Conservation (phyloP, 163 green algal genomes). For the Scenedesmus sp. region DNA sequence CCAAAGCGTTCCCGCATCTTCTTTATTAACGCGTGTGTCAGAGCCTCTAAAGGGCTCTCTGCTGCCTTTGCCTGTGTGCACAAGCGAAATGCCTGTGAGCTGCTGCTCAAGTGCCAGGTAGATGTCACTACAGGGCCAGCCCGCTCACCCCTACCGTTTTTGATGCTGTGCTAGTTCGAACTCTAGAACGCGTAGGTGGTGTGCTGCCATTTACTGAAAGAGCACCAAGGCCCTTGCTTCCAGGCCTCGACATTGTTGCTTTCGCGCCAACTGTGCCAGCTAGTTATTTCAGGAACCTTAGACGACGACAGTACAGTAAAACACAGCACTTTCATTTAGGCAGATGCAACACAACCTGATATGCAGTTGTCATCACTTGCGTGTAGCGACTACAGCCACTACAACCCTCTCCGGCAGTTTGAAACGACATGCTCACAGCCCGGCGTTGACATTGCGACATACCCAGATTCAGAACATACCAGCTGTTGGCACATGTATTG, state of each 20-base stretch:
- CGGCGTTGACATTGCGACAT: too few species aligned
- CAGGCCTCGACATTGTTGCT: background rate
- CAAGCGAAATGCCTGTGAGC: background rate
- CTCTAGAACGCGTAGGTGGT: slow-evolving; percentile 18
- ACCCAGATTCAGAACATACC: too few species aligned
- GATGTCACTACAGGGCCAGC: background rate
- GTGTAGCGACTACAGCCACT: background rate
- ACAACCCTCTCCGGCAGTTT: background rate
- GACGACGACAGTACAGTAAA: background rate
- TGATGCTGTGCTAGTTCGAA: background rate
- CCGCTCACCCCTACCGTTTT: background rate
- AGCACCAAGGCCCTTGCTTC: background rate
- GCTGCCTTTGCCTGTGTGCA: slow-evolving; percentile 37
- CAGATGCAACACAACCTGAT: background rate
- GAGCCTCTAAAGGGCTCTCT: slow-evolving; percentile 25
- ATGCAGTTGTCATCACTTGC: background rate
- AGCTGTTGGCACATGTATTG: too few species aligned
- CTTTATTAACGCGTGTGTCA: slow-evolving; percentile 43
- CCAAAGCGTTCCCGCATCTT: slow-evolving; percentile 47
- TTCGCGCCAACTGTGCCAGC: background rate
- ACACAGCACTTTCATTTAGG: background rate
- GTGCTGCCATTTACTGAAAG: slow-evolving; percentile 22
- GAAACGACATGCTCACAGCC: too few species aligned
- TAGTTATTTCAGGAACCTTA: too few species aligned
- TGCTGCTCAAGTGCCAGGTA: background rate